A percentile compares a stretch with the other conserved stretches of the same genome.
phyloP scores from a whole-genome alignment of 306 rosid species.

The Nissolia schottii region DNA sequence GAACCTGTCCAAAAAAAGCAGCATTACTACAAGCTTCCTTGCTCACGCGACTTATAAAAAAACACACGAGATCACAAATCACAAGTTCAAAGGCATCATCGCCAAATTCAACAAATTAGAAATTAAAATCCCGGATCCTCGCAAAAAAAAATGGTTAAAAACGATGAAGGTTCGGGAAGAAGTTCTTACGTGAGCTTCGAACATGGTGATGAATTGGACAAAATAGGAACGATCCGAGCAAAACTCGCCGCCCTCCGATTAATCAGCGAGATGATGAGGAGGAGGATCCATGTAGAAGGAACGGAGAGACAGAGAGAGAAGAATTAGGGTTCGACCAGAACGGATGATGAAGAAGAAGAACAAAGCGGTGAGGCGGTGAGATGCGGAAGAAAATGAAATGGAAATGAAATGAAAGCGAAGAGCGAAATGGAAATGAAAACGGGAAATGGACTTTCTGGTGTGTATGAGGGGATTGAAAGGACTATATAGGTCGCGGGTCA shows the following conservation, averaged over 20 bases:
- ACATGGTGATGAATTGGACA: constrained; percentile 60
- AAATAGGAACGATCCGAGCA: constrained; percentile 10
- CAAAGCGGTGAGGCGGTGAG: not conserved
- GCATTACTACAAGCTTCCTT: not conserved
- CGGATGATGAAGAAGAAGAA: not conserved
- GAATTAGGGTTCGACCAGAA: constrained; percentile 26
- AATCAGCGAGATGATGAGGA: constrained; percentile 20
- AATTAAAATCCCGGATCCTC: not conserved
- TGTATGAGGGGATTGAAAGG: not conserved
- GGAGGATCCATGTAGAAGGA: constrained; percentile 21
- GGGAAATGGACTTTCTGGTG: not conserved
- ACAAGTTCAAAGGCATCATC: not conserved
- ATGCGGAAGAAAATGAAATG: not conserved
- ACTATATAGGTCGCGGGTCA: not conserved
- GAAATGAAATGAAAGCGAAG: not conserved
- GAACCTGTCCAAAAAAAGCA: constrained; percentile 49
- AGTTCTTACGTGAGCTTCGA: constrained; percentile 90
- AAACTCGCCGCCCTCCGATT: constrained; percentile 19
- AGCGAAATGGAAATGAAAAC: not conserved
- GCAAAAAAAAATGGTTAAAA: not conserved
- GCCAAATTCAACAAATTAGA: not conserved
- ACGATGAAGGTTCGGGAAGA: not conserved
- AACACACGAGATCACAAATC: not conserved
- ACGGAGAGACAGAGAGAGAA: not conserved
- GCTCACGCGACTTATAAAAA: not conserved